A percentile compares a stretch with the other conserved stretches of the same genome.
phyloP scores from a whole-genome alignment of 83 land plant genomes.

The Thuja plicata region DNA sequence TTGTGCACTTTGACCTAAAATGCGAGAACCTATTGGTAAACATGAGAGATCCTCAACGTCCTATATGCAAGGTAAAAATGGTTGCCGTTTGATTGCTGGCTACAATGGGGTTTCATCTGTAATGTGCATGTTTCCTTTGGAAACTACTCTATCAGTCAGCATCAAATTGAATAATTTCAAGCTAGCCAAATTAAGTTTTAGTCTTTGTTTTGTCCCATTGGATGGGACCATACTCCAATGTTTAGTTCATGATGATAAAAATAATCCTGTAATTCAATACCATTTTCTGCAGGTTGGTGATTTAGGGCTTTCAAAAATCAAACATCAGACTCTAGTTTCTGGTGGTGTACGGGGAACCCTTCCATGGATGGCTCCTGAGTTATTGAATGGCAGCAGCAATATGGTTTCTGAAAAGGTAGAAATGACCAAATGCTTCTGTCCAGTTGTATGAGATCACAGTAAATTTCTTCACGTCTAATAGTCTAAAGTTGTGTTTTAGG shows the following conservation, averaged over 20 bases:
- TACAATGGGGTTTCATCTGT: neutral
- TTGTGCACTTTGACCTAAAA: conserved; percentile 81
- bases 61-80: conserved; percentile 72
- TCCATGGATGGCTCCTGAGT: conserved; percentile 86
- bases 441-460: neutral
- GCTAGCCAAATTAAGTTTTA: neutral
- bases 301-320: conserved; percentile 78
- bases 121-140: neutral
- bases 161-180: neutral
- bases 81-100: neutral
- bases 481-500: conserved; percentile 33
- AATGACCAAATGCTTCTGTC: neutral
- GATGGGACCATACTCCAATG: neutral
- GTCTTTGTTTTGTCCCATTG: neutral
- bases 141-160: neutral
- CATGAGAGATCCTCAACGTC: conserved; percentile 70
- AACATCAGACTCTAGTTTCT: conserved; percentile 72
- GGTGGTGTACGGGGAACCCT: conserved; percentile 80
- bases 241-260: neutral
- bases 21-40: conserved; percentile 81
- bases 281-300: conserved; percentile 59
- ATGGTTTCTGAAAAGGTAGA: conserved; percentile 81
- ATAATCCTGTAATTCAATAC: neutral
- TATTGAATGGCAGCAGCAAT: conserved; percentile 75
- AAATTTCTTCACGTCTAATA: neutral